Evolutionary conservation across 2,329 filamentous ascomycete genomes (phyloP).

Genomic region (Diaporthe ampelina): DNA sequence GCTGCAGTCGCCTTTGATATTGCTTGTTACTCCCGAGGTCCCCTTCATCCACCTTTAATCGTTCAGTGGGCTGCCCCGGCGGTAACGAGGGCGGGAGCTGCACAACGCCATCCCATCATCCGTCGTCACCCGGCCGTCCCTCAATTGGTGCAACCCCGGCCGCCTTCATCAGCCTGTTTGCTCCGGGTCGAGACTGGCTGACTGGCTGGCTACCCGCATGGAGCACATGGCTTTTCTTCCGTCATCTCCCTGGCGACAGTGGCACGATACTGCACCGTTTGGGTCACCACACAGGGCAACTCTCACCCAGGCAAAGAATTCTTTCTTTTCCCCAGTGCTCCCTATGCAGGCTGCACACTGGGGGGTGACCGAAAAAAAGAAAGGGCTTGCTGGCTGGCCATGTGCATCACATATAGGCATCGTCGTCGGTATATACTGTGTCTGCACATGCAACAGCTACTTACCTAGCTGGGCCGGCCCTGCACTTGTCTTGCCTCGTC

Average conservation of each 20-base stretch:
- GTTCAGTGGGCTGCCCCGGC: too few species aligned
- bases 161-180: slow-evolving; percentile 1
- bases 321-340: background rate
- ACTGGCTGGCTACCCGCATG: slow-evolving; percentile 2
- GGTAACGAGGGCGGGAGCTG: slow-evolving; percentile 17
- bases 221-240: slow-evolving; percentile 26
- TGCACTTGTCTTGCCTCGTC: slow-evolving; percentile 13
- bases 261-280: background rate
- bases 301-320: background rate
- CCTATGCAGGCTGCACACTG: background rate
- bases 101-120: slow-evolving; percentile 11
- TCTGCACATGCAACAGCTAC: background rate
- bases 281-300: background rate
- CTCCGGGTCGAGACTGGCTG: background rate
- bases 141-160: slow-evolving; percentile 23
- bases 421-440: slow-evolving; percentile 11
- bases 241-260: slow-evolving; percentile 28
- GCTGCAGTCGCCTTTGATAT: background rate
- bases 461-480: background rate
- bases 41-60: too few species aligned
- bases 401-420: background rate
- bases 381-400: background rate
- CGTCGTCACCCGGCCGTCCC: background rate
- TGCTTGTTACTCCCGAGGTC: background rate
- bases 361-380: background rate